Conservation (phyloP, 2,329 filamentous ascomycete species). For the Xylariaceae sp. region DNA sequence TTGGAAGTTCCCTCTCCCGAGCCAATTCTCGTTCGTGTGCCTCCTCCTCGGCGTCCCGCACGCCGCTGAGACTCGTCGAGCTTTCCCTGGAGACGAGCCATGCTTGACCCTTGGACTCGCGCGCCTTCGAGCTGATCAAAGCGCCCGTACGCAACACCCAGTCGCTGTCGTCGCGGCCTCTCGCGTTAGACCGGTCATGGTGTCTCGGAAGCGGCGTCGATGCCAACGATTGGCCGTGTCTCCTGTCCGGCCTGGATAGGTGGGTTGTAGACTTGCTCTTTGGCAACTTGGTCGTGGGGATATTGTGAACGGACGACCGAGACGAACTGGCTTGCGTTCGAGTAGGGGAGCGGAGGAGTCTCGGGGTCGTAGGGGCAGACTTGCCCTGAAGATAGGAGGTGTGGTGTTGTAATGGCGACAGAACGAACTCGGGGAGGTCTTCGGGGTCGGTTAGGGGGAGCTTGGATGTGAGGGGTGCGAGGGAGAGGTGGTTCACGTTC, state of each 20-base stretch:
- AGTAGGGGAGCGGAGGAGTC: constrained; percentile 61
- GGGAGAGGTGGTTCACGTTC: constrained; percentile 62
- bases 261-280: constrained; percentile 69
- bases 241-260: constrained; percentile 40
- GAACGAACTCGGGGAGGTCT: constrained; percentile 44
- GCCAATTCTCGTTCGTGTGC: constrained; percentile 55
- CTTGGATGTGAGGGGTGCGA: constrained; percentile 66
- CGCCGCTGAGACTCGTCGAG: constrained; percentile 62
- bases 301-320: constrained; percentile 41
- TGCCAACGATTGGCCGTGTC: constrained; percentile 26
- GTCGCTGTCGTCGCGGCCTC: constrained; percentile 56
- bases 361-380: constrained; percentile 66
- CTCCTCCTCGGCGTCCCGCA: constrained; percentile 56
- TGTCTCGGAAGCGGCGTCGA: constrained; percentile 33
- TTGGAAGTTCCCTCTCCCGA: constrained; percentile 52
- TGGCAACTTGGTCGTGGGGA: constrained; percentile 41
- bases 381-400: constrained; percentile 63
- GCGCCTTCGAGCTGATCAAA: constrained; percentile 61
- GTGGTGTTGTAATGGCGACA: constrained; percentile 40
- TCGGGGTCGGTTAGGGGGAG: constrained; percentile 60
- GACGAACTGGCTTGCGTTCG: constrained; percentile 51
- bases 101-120: constrained; percentile 69
- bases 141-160: constrained; percentile 68
- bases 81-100: constrained; percentile 69
- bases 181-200: constrained; percentile 34